Conservation (phyloP, 345 rosid genomes). For the Bruguiera gymnorhiza region DNA sequence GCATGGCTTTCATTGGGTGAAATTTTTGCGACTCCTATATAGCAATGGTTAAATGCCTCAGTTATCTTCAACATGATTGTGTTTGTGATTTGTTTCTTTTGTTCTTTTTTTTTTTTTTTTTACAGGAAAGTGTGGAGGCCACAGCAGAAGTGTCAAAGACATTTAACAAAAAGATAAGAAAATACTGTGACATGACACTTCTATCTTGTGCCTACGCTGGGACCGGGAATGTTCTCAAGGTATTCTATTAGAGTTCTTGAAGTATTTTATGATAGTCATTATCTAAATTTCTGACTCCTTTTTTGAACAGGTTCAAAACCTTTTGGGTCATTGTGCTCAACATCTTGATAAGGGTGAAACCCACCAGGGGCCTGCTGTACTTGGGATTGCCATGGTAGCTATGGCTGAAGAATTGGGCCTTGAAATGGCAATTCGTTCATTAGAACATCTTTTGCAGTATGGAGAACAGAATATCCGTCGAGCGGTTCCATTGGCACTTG, state of each 20-base stretch:
- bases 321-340: constrained; percentile 80
- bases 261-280: too few species aligned
- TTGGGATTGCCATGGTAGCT: constrained; percentile 95
- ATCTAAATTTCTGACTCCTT: neutral
- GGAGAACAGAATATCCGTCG: constrained; percentile 86
- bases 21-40: neutral
- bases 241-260: constrained; percentile 21
- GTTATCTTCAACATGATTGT: neutral
- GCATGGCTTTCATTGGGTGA: neutral
- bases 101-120: neutral
- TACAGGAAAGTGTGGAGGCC: constrained; percentile 82
- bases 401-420: constrained; percentile 98
- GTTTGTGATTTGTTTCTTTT: neutral
- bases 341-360: constrained; percentile 84
- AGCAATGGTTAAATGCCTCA: too few species aligned
- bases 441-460: constrained; percentile 90
- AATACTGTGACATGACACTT: constrained; percentile 83
- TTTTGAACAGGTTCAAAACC: constrained; percentile 69
- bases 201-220: constrained; percentile 98
- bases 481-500: constrained; percentile 96
- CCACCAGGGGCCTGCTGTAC: constrained; percentile 93
- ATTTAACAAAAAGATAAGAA: constrained; percentile 79
- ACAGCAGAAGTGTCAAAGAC: constrained; percentile 94
- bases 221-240: constrained; percentile 98
- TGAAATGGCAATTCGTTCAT: constrained; percentile 92